Evolutionary conservation across 164 flowering plant genomes (phyloP).

Genomic region (Piper betle): DNA sequence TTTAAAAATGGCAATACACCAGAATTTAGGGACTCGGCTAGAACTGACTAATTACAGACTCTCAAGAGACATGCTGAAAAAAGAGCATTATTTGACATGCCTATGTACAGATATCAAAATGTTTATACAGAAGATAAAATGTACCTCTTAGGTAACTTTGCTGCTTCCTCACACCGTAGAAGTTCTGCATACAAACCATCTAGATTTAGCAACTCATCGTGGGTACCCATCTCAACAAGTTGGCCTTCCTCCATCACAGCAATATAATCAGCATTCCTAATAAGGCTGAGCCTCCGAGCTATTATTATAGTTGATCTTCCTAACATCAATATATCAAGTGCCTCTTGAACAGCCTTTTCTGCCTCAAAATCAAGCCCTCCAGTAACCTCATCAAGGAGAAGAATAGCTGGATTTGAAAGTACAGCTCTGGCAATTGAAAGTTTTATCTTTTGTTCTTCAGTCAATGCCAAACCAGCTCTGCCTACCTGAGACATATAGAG

Average conservation of each 20-base stretch:
- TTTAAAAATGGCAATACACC: too few relatives aligned
- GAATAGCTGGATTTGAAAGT: constrained; percentile 85
- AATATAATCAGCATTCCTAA: constrained; percentile 91
- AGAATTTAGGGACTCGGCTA: too few relatives aligned
- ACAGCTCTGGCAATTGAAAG: constrained; percentile 94
- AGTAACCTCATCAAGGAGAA: constrained; percentile 84
- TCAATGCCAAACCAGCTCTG: constrained; percentile 69
- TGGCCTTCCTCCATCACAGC: constrained; percentile 99
- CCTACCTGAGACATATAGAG: constrained; percentile 55
- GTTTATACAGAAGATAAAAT: neutral
- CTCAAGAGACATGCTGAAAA: too few relatives aligned
- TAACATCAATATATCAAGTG: constrained; percentile 88
- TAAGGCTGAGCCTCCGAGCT: constrained; percentile 87
- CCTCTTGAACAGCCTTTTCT: constrained; percentile 86
- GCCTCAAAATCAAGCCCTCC: constrained; percentile 88
- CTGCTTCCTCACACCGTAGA: constrained; percentile 46
- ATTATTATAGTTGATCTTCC: constrained; percentile 92
- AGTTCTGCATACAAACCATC: constrained; percentile 93
- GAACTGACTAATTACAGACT: too few relatives aligned
- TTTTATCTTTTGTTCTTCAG: constrained; percentile 91
- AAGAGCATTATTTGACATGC: too few relatives aligned
- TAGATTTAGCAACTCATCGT: constrained; percentile 64
- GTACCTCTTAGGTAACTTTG: constrained; percentile 33
- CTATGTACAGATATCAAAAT: neutral
- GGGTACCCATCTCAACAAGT: constrained; percentile 98